A percentile compares a stretch with the other conserved stretches of the same genome.
Conservation (phyloP, 805 yeast species). For the Myxozyma geophila region DNA sequence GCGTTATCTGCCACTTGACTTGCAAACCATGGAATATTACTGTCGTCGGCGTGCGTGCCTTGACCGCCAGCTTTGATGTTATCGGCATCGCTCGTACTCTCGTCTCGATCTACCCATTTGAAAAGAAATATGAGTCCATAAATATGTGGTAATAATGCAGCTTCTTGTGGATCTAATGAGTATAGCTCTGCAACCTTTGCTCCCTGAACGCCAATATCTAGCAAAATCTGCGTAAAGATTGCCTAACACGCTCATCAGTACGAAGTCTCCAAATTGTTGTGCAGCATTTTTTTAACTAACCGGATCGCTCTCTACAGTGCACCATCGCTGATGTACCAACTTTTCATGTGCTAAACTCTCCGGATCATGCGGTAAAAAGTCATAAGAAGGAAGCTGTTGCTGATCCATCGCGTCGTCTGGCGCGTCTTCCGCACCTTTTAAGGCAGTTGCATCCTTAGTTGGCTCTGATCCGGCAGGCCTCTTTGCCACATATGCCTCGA, state of each 20-base stretch:
- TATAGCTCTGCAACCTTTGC: conserved; percentile 23
- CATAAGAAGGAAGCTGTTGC: conserved; percentile 1
- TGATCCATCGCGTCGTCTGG: background rate
- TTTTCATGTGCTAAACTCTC: conserved; percentile 13
- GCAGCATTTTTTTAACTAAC: conserved; percentile 2
- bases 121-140: conserved; percentile 30
- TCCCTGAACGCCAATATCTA: conserved; percentile 26
- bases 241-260: conserved; percentile 2
- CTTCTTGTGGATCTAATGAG: conserved; percentile 21
- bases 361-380: conserved; percentile 15
- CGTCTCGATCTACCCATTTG: conserved; percentile 19
- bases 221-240: conserved; percentile 20
- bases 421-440: background rate
- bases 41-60: background rate
- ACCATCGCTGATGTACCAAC: conserved; percentile 20
- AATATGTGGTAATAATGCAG: background rate
- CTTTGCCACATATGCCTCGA: background rate
- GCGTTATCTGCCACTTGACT: conserved; percentile 30
- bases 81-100: background rate
- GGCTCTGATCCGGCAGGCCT: background rate
- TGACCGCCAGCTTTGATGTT: conserved; percentile 2
- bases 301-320: conserved; percentile 34
- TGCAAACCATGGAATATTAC: conserved; percentile 30
- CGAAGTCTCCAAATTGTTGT: background rate
- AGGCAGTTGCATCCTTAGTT: background rate